Base-by-base conservation (phyloP, 2,329 filamentous ascomycete species). In the Aspergillus udagawae region DNA sequence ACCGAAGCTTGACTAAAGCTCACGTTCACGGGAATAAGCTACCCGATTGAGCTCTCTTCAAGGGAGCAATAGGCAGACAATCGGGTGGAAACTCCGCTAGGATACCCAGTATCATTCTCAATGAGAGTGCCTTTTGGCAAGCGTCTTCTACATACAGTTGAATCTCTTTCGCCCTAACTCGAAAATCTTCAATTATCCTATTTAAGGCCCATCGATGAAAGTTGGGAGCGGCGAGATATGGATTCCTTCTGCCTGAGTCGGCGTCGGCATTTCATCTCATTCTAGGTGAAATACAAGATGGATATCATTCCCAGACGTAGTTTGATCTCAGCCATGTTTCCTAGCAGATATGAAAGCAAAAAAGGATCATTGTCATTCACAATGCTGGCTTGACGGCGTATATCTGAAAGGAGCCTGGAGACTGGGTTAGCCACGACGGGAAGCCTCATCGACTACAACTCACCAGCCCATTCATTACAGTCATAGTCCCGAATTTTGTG, bases 401-500 rank as follows among this genome's bases (percentile, higher is more conserved):
- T 44, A 82, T 78, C 60, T 81, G 78, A 63, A 77, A 82, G 0
- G 80, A 80, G 3, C 76, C 78, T 79, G 51, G 35, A 50, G 0
- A 49, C 42, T 9, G 3, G 10, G 25, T n/a, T 1, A 47, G 29
- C 9, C 9, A 52, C 42, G 25, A 28, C 6, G 28, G 7, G 32
- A 35, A 3, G 3, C 20, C 3, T 47, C 20, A 47, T 47, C 2
- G 10, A 25, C 21, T 25, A 14, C 27, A 54, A 77, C 79, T 69
- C 64, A 82, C 79, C 80, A 59, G 74, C 79, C 76, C 77, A 83
- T 53, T 78, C 73, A 66, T 83, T 83, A 49, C 65, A 47, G 27
- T 45, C 28, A 48, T 51, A 32, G 50, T 10, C 14, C 48, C 45
- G 20, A 14, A 47, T 47, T 27, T 54, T 48, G 12, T 25, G 29